Evolutionary conservation across 306 rosid genomes (phyloP), one percentile per base, ranked within the genome.

Genomic region (Cicer pinnatifidum): DNA sequence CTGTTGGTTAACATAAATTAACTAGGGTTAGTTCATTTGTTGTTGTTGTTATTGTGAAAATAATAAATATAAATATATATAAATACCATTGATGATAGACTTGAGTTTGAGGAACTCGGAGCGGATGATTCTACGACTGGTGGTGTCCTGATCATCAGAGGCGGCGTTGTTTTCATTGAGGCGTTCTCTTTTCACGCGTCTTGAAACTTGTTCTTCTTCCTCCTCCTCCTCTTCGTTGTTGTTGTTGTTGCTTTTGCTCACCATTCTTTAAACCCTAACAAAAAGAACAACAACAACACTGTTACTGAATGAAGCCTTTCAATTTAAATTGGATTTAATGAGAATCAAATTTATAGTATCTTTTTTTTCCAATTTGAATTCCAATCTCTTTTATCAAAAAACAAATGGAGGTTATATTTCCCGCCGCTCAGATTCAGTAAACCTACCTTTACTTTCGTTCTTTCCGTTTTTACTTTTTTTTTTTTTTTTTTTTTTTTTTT

Each of bases 51-150:
- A 28, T 28, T 28, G 2, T 28, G 35, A 28, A 28, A 28, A 28
- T 28, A 28, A 28, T 28, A 3, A 28, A 28, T 28, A 28, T 28
- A 28, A 28, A 28, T 3, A 28, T 20, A 20, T 2, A 23, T 28
- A 28, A 28, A 28, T 15, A 90, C 98, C 98, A 1, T 78, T 81
- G 33, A 93, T 93, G 66, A 86, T 79, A 54, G 79, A 80, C 48
- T 82, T 78, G 52, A 93, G 85, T 6, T 82, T 77, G 16, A 80
- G 83, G 67, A 89, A 90, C 60, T 74, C 81, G 17, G 93, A 87
- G 53, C 98, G 96, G 11, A 90, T 89, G 1, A 82, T 39, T 40
- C 98, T 81, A 48, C 96, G 89, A 51, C 84, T 78, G 17, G 72
- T 68, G n/a, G 84, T 67, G 11, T 82, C 83, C 16, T 85, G 84